Conservation (phyloP, 2,329 filamentous ascomycete species). For the Exophiala alcalophila region DNA sequence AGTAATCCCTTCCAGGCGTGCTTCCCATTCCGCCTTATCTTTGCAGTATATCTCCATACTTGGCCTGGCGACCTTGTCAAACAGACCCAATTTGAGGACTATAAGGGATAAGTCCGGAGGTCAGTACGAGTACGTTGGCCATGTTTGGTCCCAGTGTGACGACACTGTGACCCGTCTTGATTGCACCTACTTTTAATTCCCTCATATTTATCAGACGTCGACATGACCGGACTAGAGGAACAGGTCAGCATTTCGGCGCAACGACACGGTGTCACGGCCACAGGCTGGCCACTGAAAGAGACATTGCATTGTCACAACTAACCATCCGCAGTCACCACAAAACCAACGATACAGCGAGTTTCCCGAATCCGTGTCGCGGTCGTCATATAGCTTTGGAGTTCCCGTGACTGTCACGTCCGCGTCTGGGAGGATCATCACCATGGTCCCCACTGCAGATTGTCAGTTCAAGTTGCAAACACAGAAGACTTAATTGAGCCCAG, state of each 20-base stretch:
- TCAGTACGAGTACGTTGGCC: too few species aligned
- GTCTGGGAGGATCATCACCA: slow-evolving; percentile 10
- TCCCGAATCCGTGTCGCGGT: slow-evolving; percentile 17
- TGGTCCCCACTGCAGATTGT: slow-evolving; percentile 7
- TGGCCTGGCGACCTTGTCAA: slow-evolving; percentile 15
- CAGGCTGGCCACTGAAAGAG: neutral
- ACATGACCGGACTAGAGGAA: slow-evolving; percentile 10
- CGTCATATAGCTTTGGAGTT: slow-evolving; percentile 14
- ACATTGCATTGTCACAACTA: neutral
- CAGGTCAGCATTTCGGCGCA: neutral
- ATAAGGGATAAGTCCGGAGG: neutral
- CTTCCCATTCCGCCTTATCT: slow-evolving; percentile 17
- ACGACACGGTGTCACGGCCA: neutral
- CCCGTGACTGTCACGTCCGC: slow-evolving; percentile 15
- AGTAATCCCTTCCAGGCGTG: slow-evolving; percentile 7
- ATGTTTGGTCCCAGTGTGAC: too few species aligned
- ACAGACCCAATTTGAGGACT: slow-evolving; percentile 22
- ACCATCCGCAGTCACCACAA: slow-evolving; percentile 19
- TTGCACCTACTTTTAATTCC: slow-evolving; percentile 8
- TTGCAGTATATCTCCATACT: slow-evolving; percentile 15
- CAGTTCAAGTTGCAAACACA: slow-evolving; percentile 1
- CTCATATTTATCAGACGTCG: neutral
- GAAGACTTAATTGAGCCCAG: neutral
- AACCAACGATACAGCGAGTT: slow-evolving; percentile 14
- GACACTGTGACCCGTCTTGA: too few species aligned